Percentiles rank a stretch among this genome's conserved stretches.
Conservation (phyloP, 768 basidiomycete genomes). For the Postia placenta region DNA sequence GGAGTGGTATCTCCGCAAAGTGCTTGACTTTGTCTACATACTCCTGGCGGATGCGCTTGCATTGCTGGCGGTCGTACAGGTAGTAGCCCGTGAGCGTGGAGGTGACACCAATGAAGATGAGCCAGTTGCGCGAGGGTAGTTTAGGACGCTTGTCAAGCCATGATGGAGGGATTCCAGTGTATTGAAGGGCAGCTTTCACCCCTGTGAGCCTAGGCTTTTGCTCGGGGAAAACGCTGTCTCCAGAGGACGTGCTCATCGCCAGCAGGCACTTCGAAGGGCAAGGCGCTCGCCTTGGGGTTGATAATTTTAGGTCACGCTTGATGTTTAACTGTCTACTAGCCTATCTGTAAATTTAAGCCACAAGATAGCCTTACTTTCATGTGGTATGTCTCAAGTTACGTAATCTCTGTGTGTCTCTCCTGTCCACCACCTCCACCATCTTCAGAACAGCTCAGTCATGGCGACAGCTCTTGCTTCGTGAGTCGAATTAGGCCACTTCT, state of each 20-base stretch:
- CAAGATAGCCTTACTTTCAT: too few relatives aligned
- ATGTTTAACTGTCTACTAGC: too few relatives aligned
- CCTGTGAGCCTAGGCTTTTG: conserved; percentile 39
- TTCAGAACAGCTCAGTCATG: too few relatives aligned
- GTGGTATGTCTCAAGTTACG: too few relatives aligned
- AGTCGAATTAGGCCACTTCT: too few relatives aligned
- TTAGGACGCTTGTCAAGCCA: conserved; percentile 83
- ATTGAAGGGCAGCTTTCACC: conserved; percentile 53
- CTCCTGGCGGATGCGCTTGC: conserved; percentile 66
- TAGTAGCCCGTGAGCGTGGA: conserved; percentile 67
- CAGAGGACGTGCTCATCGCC: conserved; percentile 20
- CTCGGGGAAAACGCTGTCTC: conserved; percentile 16
- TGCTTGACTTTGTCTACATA: conserved; percentile 79
- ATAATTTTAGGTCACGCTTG: too few relatives aligned
- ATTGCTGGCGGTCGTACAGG: conserved; percentile 81
- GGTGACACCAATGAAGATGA: conserved; percentile 82
- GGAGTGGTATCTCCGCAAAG: conserved; percentile 63
- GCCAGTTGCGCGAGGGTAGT: conserved; percentile 89
- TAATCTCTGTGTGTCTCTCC: too few relatives aligned
- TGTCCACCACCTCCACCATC: too few relatives aligned
- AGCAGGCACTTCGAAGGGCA: too few relatives aligned
- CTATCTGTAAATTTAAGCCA: too few relatives aligned
- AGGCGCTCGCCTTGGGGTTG: too few relatives aligned
- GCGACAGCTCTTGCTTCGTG: conserved; percentile 72
- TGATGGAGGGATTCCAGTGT: conserved; percentile 60